Base-by-base conservation (phyloP, 192 early-diverging fungal species). In the Coemansia furcata region DNA sequence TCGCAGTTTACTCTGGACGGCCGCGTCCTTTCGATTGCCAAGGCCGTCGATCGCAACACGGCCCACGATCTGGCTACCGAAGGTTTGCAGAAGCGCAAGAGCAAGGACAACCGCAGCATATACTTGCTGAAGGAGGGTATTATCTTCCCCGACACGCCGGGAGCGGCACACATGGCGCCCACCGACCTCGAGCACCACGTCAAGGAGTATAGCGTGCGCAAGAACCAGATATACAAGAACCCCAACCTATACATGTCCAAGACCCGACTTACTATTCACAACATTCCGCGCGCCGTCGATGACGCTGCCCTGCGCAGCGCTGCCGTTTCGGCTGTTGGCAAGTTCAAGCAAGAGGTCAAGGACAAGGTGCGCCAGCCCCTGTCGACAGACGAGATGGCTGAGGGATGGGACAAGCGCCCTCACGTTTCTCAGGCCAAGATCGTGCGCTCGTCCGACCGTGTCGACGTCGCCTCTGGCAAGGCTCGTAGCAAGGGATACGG, bases 121-220 rank as follows among this genome's bases (percentile, higher is more conserved):
- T 98, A 97, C 69, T 76, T 98, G 71, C 89, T 96, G 80, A 88
- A 91, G 52, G 95, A 98, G 84, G 95, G 94, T 66, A 88, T 94
- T 32, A 86, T 98, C 59, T 95, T 94, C 71, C 90, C 92, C 1
- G 88, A 94, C 50, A 88, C 94, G 21, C 89, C 90, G 6, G 90
- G 89, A 1, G 94, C 94, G 3, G 77, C 83, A 40, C 80, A 82
- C 8, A 79, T 98, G 72, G 74, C 91, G 10, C 77, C 87, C 2
- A 92, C 94, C 60, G 76, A 96, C n/a, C 73, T 82, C n/a, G 94
- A 96, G 76, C 89, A 94, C 46, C 90, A 92, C 65, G 60, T 78
- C 38, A 87, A 86, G 60, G 92, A 92, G 32, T 96, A 91, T 77
- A 84, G 87, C 6, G 85, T 87, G 36, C 89, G 95, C 50, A 95